Percentiles rank a stretch among this genome's conserved stretches.
Conservation (phyloP, 192 early-diverging fungal genomes). For the Backusella liffmaniae region DNA sequence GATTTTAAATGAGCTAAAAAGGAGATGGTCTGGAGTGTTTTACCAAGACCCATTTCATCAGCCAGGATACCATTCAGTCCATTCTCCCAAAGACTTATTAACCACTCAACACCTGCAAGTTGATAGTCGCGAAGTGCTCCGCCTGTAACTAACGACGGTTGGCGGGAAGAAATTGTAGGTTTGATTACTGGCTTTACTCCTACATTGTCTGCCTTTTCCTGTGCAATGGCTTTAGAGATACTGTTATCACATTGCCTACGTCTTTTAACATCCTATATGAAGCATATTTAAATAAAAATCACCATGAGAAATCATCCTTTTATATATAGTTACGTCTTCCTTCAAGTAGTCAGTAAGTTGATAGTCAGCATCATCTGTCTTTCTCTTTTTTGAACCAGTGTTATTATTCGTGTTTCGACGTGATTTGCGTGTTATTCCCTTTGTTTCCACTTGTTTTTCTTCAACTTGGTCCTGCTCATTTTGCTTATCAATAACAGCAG, state of each 20-base stretch:
- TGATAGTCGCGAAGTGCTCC: constrained; percentile 93
- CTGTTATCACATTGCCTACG: constrained; percentile 24
- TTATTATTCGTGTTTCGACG: neutral
- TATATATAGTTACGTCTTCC: constrained; percentile 37
- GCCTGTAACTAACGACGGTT: constrained; percentile 80
- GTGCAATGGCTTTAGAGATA: constrained; percentile 20
- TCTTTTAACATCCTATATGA: constrained; percentile 35
- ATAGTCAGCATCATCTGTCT: constrained; percentile 46
- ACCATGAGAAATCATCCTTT: no score
- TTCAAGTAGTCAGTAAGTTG: constrained; percentile 50
- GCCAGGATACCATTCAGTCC: constrained; percentile 95
- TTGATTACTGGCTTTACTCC: constrained; percentile 25
- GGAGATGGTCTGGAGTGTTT: constrained; percentile 94
- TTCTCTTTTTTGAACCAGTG: constrained; percentile 38
- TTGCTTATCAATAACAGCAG: constrained; percentile 23
- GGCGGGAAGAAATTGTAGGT: constrained; percentile 57
- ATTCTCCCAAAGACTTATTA: constrained; percentile 93
- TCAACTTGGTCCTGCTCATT: neutral
- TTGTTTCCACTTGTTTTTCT: neutral
- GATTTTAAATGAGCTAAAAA: constrained; percentile 83
- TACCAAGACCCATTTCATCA: constrained; percentile 95
- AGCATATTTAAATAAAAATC: no score
- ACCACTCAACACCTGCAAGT: constrained; percentile 93
- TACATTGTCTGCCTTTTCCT: neutral
- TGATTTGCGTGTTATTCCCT: constrained; percentile 14